Conservation (phyloP, 2,329 filamentous ascomycete genomes). For the Pseudocercospora vitis region DNA sequence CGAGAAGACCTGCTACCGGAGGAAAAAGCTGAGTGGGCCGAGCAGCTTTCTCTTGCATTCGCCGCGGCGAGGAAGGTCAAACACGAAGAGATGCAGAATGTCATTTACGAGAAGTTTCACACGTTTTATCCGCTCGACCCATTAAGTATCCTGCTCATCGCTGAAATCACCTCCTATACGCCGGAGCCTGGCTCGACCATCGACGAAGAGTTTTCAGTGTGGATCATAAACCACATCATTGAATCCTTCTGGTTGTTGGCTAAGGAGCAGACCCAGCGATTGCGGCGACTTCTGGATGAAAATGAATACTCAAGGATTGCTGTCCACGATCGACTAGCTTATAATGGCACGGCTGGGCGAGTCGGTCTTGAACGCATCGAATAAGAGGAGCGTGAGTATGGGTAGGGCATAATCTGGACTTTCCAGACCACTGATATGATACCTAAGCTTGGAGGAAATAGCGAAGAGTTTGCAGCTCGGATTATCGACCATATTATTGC, state of each 20-base stretch:
- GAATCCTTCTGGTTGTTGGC: constrained; percentile 9
- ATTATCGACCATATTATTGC: too few relatives aligned
- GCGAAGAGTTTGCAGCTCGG: too few relatives aligned
- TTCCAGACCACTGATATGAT: too few relatives aligned
- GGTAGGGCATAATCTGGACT: too few relatives aligned
- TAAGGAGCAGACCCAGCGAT: background rate
- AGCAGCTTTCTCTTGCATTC: constrained; percentile 20
- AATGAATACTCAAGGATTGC: constrained; percentile 7
- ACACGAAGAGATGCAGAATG: constrained; percentile 19
- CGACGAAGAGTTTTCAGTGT: constrained; percentile 4
- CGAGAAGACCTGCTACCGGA: background rate
- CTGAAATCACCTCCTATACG: background rate
- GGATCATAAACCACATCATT: constrained; percentile 17
- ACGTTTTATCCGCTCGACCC: constrained; percentile 18
- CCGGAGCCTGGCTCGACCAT: constrained; percentile 3
- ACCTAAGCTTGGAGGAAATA: too few relatives aligned
- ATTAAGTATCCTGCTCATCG: constrained; percentile 17
- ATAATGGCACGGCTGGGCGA: constrained; percentile 3
- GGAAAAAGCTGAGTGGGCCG: constrained; percentile 16
- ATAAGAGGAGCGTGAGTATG: too few relatives aligned
- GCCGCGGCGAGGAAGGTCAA: constrained; percentile 22
- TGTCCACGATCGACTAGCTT: background rate
- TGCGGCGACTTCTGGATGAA: constrained; percentile 12
- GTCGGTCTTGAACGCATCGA: background rate
- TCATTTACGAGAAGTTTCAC: constrained; percentile 23